Percentiles rank a stretch among this genome's conserved stretches.
These are phyloP conservation scores for Poteriospumella lacustris DNA, from an alignment of 108 stramenopile genomes.

Conservation along the genomic window DNA sequence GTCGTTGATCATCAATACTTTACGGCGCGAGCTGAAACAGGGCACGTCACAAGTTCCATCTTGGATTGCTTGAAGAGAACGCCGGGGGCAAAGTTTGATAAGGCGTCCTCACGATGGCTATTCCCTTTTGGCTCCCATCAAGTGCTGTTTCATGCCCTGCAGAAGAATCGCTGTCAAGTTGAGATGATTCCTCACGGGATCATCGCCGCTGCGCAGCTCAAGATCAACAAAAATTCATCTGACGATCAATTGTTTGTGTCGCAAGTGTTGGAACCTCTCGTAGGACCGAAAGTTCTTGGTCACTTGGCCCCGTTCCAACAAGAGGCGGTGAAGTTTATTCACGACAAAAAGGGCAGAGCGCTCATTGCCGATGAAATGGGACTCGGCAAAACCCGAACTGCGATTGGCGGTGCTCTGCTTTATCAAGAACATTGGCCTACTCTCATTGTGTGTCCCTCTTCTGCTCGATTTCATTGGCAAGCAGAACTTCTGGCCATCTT, in stretches of 20 bases:
- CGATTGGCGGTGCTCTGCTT: slow-evolving; percentile 68
- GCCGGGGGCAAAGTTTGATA: not conserved
- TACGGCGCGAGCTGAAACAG: not conserved
- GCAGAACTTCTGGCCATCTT: slow-evolving; percentile 74
- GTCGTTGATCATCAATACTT: not conserved
- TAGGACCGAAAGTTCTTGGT: not conserved
- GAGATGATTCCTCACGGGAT: not conserved
- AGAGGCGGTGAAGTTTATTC: slow-evolving; percentile 18
- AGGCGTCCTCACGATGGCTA: not conserved
- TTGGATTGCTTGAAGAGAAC: not conserved
- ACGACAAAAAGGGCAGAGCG: slow-evolving; percentile 56
- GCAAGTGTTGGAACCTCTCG: not conserved
- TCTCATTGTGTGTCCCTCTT: slow-evolving; percentile 74
- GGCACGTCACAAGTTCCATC: not conserved
- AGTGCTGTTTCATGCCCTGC: not conserved
- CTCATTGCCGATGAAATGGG: slow-evolving; percentile 87
- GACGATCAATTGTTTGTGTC: not conserved
- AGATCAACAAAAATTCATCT: not conserved
- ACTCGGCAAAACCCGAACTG: slow-evolving; percentile 75
- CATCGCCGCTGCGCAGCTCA: not conserved
- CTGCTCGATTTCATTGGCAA: slow-evolving; percentile 76
- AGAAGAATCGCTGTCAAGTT: not conserved
- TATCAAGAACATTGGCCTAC: slow-evolving; percentile 78
- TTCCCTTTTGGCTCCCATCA: not conserved
- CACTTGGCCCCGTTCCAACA: slow-evolving; percentile 2